Evolutionary conservation across 495 filamentous ascomycete species (phyloP).

Genomic region (Neurospora sp.): DNA sequence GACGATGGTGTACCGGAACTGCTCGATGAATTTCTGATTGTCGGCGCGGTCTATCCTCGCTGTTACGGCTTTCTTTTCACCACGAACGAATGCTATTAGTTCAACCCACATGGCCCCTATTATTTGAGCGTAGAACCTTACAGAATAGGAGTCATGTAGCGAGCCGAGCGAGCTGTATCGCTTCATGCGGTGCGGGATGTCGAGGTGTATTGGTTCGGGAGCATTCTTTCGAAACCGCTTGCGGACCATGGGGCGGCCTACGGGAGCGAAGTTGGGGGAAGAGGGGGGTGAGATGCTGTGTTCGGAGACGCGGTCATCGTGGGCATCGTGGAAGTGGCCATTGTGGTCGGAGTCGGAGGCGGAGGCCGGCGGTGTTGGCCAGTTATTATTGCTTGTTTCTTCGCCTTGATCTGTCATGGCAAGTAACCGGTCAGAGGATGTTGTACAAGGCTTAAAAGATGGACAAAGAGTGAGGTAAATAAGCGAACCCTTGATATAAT

Average conservation of each 20-base stretch:
- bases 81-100: slow-evolving; percentile 5
- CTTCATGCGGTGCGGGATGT: slow-evolving; percentile 30
- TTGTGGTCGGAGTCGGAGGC: slow-evolving; percentile 26
- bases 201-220: slow-evolving; percentile 50
- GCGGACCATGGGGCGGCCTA: slow-evolving; percentile 57
- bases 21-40: slow-evolving; percentile 82
- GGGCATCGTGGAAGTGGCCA: neutral
- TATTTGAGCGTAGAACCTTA: neutral
- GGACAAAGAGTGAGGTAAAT: neutral
- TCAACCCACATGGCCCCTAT: neutral
- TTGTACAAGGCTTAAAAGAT: slow-evolving; percentile 1
- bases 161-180: slow-evolving; percentile 26
- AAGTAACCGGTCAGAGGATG: slow-evolving; percentile 2
- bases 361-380: slow-evolving; percentile 26
- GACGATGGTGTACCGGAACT: slow-evolving; percentile 91
- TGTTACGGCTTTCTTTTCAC: slow-evolving; percentile 45
- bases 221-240: slow-evolving; percentile 57
- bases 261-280: slow-evolving; percentile 60
- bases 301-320: slow-evolving; percentile 14
- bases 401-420: slow-evolving; percentile 28
- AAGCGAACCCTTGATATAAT: slow-evolving; percentile 79
- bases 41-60: slow-evolving; percentile 71
- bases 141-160: slow-evolving; percentile 28
- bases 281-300: slow-evolving; percentile 32
- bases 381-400: slow-evolving; percentile 27